Conservation (phyloP, 495 filamentous ascomycete genomes). For the Talaromyces adpressus region DNA sequence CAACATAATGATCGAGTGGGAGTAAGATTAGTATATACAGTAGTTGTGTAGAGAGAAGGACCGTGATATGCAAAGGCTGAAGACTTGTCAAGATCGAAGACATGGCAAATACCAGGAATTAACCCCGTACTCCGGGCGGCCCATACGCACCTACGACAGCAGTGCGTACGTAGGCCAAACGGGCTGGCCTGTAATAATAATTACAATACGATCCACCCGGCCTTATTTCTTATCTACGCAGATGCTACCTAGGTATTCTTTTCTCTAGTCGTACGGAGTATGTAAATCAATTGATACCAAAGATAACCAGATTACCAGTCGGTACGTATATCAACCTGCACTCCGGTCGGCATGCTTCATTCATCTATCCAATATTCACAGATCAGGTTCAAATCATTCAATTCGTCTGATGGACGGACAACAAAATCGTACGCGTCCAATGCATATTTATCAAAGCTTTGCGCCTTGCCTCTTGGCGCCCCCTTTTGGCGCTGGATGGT, state of each 20-base stretch:
- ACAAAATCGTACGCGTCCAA: neutral
- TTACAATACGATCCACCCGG: neutral
- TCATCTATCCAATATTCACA: neutral
- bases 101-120: neutral
- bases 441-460: neutral
- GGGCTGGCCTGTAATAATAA: neutral
- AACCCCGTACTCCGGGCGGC: neutral
- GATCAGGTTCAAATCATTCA: neutral
- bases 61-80: neutral
- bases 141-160: neutral
- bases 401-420: too few relatives aligned
- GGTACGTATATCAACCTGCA: neutral
- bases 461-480: neutral
- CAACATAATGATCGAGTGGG: neutral
- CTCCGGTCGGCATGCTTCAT: neutral
- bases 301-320: neutral
- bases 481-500: neutral
- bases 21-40: neutral
- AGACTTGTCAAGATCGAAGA: neutral
- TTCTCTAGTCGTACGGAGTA: neutral
- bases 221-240: neutral
- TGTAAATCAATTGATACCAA: neutral
- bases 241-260: neutral
- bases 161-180: neutral
- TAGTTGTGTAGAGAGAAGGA: neutral